Evolutionary conservation across 2,329 filamentous ascomycete genomes (phyloP).

Genomic region (Xylaria sp.): DNA sequence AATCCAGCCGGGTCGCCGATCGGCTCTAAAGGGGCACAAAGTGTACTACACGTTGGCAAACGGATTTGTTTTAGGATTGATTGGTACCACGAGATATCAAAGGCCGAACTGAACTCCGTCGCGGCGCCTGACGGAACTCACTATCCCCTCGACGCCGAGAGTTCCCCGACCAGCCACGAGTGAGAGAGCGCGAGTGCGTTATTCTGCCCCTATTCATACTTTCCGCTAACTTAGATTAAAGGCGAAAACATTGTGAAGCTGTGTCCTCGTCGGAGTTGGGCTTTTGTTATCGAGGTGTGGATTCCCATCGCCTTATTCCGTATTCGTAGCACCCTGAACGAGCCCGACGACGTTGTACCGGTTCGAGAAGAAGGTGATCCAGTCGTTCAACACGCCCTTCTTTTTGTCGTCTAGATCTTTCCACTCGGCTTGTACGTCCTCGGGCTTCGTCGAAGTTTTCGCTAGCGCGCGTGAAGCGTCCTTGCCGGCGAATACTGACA

Average conservation of each 20-base stretch:
- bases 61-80: conserved; percentile 10
- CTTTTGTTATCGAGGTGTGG: background rate
- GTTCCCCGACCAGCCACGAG: background rate
- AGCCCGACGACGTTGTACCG: conserved; percentile 87
- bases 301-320: conserved; percentile 44
- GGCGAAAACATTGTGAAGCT: background rate
- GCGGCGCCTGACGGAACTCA: background rate
- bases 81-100: conserved; percentile 21
- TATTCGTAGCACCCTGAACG: conserved; percentile 66
- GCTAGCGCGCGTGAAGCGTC: conserved; percentile 93
- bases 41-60: conserved; percentile 6
- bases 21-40: conserved; percentile 6
- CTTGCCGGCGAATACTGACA: conserved; percentile 88
- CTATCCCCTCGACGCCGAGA: background rate
- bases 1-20: conserved; percentile 5
- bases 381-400: conserved; percentile 84
- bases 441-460: conserved; percentile 81
- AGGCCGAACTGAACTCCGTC: conserved; percentile 2
- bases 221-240: background rate
- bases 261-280: background rate
- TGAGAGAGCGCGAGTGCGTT: background rate
- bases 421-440: conserved; percentile 85
- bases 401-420: conserved; percentile 82
- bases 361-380: conserved; percentile 96
- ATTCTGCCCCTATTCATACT: background rate